phyloP scores from a whole-genome alignment of 805 yeast genomes.

The Saccharomycopsis javanensis region DNA sequence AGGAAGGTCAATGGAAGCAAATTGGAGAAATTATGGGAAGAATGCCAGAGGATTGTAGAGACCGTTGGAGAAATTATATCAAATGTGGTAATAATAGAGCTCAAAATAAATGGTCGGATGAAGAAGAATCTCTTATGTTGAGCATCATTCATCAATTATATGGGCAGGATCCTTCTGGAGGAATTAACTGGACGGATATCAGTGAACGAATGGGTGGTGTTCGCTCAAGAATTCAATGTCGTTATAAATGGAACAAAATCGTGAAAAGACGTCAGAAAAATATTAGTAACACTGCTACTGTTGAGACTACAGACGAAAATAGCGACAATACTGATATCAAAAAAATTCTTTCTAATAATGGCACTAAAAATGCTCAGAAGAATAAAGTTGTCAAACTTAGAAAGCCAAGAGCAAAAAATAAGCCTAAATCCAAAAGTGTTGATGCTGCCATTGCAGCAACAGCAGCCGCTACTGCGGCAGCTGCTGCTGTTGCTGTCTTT shows the following conservation, averaged over 20 bases:
- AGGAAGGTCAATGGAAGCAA: slow-evolving; percentile 80
- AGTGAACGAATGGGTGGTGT: slow-evolving; percentile 84
- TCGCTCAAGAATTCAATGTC: slow-evolving; percentile 85
- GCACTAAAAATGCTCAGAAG: neutral
- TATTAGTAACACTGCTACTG: slow-evolving; percentile 23
- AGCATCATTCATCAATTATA: slow-evolving; percentile 44
- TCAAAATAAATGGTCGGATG: slow-evolving; percentile 67
- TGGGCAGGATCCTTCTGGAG: slow-evolving; percentile 31
- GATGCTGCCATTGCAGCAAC: slow-evolving; percentile 1
- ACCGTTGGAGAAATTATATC: slow-evolving; percentile 91
- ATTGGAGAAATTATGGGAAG: slow-evolving; percentile 75
- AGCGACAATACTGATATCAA: neutral
- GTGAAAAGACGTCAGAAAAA: slow-evolving; percentile 45
- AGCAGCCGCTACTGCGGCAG: slow-evolving; percentile 6
- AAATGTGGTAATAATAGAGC: slow-evolving; percentile 79
- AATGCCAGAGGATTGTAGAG: slow-evolving; percentile 98
- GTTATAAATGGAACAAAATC: slow-evolving; percentile 90
- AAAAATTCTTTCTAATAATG: neutral
- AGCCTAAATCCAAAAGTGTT: neutral
- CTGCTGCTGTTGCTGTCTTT: slow-evolving; percentile 9
- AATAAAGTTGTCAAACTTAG: neutral
- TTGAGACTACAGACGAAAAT: neutral
- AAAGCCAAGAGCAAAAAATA: neutral
- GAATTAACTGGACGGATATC: slow-evolving; percentile 85
- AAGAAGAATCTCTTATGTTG: slow-evolving; percentile 58